Percentiles rank a stretch among this genome's conserved stretches.
phyloP scores from a whole-genome alignment of 306 rosid genomes.

The Aeschynomene evenia region DNA sequence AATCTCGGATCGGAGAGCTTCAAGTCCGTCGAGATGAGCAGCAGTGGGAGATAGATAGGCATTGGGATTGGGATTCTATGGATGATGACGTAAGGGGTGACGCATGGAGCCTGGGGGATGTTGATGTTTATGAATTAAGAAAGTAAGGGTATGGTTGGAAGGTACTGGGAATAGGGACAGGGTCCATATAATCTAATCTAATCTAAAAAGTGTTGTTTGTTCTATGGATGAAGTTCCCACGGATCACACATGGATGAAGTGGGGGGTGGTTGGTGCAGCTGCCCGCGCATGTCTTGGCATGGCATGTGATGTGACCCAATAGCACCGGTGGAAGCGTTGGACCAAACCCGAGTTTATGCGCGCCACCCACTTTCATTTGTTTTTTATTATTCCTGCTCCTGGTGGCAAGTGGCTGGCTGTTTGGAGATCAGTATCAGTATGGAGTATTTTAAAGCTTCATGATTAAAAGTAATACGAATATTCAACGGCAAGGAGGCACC shows the following conservation, averaged over 20 bases:
- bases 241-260: not conserved
- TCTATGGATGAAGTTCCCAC: not conserved
- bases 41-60: not conserved
- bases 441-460: not conserved
- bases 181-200: not conserved
- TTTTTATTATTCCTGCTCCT: not conserved
- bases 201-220: too few species aligned
- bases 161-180: not conserved
- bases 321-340: not conserved
- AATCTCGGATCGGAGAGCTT: conserved; percentile 78
- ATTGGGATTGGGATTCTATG: not conserved
- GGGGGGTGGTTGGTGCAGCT: not conserved
- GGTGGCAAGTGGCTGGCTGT: not conserved
- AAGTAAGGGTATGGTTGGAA: not conserved
- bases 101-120: conserved; percentile 26
- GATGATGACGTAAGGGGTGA: conserved; percentile 68
- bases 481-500: not conserved
- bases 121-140: not conserved
- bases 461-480: too few species aligned
- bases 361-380: not conserved
- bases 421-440: not conserved
- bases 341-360: not conserved
- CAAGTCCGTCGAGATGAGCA: conserved; percentile 62
- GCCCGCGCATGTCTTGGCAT: too few species aligned
- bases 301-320: not conserved